A percentile compares a stretch with the other conserved stretches of the same genome.
These are phyloP conservation scores for Chloranthus sessilifolius DNA, from an alignment of 164 flowering plant species.

Conservation along the genomic window DNA sequence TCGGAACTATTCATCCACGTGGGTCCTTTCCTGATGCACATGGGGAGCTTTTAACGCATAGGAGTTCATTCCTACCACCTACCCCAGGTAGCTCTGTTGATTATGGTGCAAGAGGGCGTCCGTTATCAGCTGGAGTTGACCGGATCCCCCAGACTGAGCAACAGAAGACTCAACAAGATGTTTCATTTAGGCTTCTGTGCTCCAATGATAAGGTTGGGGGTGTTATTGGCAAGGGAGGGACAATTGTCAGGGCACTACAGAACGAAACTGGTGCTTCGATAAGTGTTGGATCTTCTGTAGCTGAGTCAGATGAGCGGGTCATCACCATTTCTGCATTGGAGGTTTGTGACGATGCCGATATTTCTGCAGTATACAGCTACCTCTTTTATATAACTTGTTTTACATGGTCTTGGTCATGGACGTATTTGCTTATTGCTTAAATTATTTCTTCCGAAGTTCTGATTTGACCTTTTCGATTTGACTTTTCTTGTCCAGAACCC, in stretches of 20 bases:
- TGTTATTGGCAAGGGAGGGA: slow-evolving; percentile 81
- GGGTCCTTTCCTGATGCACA: slow-evolving; percentile 21
- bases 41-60: slow-evolving; percentile 26
- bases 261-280: slow-evolving; percentile 74
- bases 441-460: no score
- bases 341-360: slow-evolving; percentile 37
- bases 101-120: slow-evolving; percentile 30
- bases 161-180: slow-evolving; percentile 35
- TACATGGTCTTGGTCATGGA: slow-evolving; percentile 3
- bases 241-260: slow-evolving; percentile 57
- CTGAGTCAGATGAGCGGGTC: slow-evolving; percentile 65
- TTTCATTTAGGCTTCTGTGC: slow-evolving; percentile 60
- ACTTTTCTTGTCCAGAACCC: slow-evolving; percentile 35
- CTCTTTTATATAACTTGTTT: background rate
- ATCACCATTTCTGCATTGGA: slow-evolving; percentile 68
- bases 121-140: slow-evolving; percentile 28
- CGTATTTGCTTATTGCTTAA: background rate
- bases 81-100: slow-evolving; percentile 22
- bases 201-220: slow-evolving; percentile 66
- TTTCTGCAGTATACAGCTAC: background rate
- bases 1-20: slow-evolving; percentile 13
- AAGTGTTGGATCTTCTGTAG: slow-evolving; percentile 40
- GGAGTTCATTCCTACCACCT: slow-evolving; percentile 22
- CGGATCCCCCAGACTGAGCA: slow-evolving; percentile 21
- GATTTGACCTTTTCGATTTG: background rate